These are phyloP conservation scores for Sporothrix protearum DNA, from an alignment of 2,329 filamentous ascomycete genomes.

Conservation along the genomic window DNA sequence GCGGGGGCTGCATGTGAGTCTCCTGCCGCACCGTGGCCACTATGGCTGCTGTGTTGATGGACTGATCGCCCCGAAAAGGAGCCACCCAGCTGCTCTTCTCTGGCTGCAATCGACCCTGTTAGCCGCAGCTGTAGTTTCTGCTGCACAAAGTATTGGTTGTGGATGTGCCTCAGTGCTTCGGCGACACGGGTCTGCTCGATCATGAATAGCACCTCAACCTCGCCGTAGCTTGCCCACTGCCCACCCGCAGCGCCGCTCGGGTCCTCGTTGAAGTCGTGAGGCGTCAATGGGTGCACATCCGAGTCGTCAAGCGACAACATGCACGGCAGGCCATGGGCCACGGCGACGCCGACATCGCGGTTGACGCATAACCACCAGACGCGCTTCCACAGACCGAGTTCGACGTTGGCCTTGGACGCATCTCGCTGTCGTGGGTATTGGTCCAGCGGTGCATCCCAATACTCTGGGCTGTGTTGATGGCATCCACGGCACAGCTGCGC, in stretches of 20 bases:
- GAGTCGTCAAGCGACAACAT: constrained; percentile 23
- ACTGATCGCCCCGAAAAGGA: neutral
- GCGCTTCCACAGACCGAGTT: constrained; percentile 24
- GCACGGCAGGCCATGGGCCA: constrained; percentile 26
- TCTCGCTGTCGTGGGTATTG: constrained; percentile 12
- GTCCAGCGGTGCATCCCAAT: constrained; percentile 28
- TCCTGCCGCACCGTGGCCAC: neutral
- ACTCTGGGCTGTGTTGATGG: constrained; percentile 28
- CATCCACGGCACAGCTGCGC: constrained; percentile 26
- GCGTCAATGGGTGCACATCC: constrained; percentile 24
- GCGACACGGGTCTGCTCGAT: constrained; percentile 19
- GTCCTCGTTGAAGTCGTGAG: constrained; percentile 26
- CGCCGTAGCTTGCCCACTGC: constrained; percentile 16
- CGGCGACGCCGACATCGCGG: constrained; percentile 24
- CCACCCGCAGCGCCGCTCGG: neutral
- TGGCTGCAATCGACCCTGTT: constrained; percentile 10
- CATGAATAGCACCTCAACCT: constrained; percentile 21
- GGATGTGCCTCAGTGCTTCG: constrained; percentile 15
- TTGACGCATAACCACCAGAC: constrained; percentile 28
- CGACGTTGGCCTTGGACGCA: constrained; percentile 2
- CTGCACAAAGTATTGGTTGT: constrained; percentile 22
- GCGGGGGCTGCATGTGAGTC: neutral
- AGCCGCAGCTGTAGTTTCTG: constrained; percentile 18
- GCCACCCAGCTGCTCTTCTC: constrained; percentile 15
- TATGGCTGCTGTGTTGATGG: neutral